Evolutionary conservation across 2,329 filamentous ascomycete genomes (phyloP).

Genomic region (Epichloe uncinata): DNA sequence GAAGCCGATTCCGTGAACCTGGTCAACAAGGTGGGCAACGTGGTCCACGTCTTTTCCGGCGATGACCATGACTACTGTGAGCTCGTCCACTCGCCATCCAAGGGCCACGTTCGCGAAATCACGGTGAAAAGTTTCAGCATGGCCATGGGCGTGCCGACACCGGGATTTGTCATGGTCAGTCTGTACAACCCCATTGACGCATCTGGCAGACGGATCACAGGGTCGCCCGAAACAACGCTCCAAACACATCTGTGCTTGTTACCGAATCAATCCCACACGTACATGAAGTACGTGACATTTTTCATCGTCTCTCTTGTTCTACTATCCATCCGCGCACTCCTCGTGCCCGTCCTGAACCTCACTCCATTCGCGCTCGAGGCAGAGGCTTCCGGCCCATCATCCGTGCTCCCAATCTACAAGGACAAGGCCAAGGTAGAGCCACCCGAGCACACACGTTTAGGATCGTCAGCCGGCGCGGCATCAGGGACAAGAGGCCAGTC

Average conservation of each 20-base stretch:
- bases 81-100: constrained; percentile 59
- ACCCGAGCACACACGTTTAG: constrained; percentile 11
- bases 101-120: constrained; percentile 60
- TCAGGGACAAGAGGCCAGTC: constrained; percentile 11
- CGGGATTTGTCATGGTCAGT: constrained; percentile 78
- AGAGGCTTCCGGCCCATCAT: constrained; percentile 11
- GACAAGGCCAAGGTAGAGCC: constrained; percentile 41
- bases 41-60: constrained; percentile 80
- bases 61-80: constrained; percentile 99
- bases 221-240: constrained; percentile 43
- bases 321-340: constrained; percentile 39
- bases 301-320: constrained; percentile 38
- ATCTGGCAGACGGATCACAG: constrained; percentile 33
- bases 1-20: constrained; percentile 63
- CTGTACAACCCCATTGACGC: constrained; percentile 81
- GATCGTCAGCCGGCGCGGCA: constrained; percentile 5
- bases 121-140: constrained; percentile 92
- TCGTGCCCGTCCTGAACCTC: constrained; percentile 42
- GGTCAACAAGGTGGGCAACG: constrained; percentile 64
- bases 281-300: constrained; percentile 62
- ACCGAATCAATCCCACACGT: constrained; percentile 75
- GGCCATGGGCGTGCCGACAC: constrained; percentile 87
- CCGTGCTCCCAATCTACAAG: constrained; percentile 32
- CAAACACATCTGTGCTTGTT: constrained; percentile 86
- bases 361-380: constrained; percentile 39